These are phyloP conservation scores for Aspergillus hancockii DNA, from an alignment of 495 filamentous ascomycete species.

Conservation along the genomic window DNA sequence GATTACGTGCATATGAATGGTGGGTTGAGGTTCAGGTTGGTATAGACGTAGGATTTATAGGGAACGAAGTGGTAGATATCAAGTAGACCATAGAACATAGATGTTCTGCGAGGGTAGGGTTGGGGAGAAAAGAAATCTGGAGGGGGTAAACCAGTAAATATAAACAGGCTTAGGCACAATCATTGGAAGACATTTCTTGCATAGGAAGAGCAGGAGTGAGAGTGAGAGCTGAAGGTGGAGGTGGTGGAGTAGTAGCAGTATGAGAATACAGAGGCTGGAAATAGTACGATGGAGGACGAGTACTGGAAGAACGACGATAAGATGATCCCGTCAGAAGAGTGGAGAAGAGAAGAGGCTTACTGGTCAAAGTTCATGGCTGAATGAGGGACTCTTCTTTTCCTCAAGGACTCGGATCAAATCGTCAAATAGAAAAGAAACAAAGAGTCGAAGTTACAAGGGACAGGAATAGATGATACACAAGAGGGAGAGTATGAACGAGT, in stretches of 20 bases:
- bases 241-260: conserved; percentile 4
- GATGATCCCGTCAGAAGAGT: conserved; percentile 22
- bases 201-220: too few species aligned
- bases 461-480: conserved; percentile 9
- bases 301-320: conserved; percentile 19
- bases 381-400: conserved; percentile 3
- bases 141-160: conserved; percentile 17
- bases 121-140: conserved; percentile 13
- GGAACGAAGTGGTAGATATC: conserved; percentile 25
- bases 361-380: conserved; percentile 27
- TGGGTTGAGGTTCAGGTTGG: conserved; percentile 16
- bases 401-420: conserved; percentile 3
- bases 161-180: conserved; percentile 33
- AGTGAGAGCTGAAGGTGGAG: conserved; percentile 2
- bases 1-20: conserved; percentile 27
- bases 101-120: conserved; percentile 14
- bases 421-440: neutral
- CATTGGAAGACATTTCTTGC: conserved; percentile 23
- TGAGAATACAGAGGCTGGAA: conserved; percentile 25
- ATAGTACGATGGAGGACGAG: conserved; percentile 23
- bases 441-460: conserved; percentile 11
- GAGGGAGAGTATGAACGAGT: neutral
- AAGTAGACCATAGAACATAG: conserved; percentile 8
- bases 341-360: conserved; percentile 22
- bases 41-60: conserved; percentile 23